phyloP scores from a whole-genome alignment of 768 basidiomycete species.

The Fomitopsis pulvina region DNA sequence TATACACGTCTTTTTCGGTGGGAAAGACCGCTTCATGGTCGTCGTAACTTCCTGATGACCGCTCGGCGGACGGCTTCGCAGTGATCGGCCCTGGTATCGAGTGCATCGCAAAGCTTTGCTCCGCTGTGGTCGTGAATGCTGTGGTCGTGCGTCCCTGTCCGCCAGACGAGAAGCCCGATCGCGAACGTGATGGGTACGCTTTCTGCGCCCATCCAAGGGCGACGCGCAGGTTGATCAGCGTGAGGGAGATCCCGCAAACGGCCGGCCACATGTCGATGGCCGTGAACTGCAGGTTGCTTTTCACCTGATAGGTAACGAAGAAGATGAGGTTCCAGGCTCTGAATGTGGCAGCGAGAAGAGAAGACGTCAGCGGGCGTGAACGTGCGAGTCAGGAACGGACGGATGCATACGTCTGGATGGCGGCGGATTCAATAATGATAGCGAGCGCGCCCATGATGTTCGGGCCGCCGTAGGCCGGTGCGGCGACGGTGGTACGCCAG shows the following conservation, averaged over 20 bases:
- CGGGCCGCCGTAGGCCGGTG: neutral
- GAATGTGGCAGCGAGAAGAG: neutral
- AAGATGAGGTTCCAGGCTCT: conserved; percentile 1
- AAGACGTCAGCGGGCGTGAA: neutral
- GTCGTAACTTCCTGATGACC: too few species aligned
- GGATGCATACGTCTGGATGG: neutral
- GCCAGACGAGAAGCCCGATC: too few species aligned
- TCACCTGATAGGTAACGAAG: conserved; percentile 1
- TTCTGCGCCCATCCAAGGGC: conserved; percentile 3
- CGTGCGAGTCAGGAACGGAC: neutral
- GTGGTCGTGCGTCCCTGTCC: too few species aligned
- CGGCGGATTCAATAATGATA: conserved; percentile 1
- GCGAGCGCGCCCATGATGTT: conserved; percentile 3
- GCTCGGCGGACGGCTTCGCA: too few species aligned
- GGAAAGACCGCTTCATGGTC: too few species aligned
- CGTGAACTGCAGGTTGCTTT: conserved; percentile 3
- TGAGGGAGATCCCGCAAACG: conserved; percentile 1
- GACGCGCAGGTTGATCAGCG: conserved; percentile 3
- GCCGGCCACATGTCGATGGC: neutral
- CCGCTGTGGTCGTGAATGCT: too few species aligned
- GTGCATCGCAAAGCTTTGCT: too few species aligned
- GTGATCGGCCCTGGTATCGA: too few species aligned
- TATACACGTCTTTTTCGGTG: too few species aligned
- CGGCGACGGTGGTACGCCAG: neutral
- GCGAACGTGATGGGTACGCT: too few species aligned